phyloP scores from a whole-genome alignment of 2,329 filamentous ascomycete genomes.

The Aspergillus awamori region DNA sequence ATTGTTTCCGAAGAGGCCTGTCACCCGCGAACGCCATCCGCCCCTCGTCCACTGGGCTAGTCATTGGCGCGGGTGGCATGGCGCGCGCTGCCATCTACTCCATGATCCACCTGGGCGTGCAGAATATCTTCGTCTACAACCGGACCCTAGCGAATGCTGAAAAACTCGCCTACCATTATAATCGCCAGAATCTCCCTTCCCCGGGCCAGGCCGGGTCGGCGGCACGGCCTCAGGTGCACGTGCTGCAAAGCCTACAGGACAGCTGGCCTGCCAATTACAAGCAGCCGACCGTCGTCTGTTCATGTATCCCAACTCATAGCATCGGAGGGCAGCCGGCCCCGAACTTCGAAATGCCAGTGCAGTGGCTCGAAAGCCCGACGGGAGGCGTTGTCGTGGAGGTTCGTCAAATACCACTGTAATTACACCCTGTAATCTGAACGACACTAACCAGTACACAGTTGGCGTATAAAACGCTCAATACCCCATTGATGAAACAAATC shows the following conservation, averaged over 20 bases:
- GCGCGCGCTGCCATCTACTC: constrained; percentile 47
- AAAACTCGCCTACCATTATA: constrained; percentile 41
- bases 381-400: constrained; percentile 47
- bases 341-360: constrained; percentile 38
- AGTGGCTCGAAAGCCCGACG: constrained; percentile 44
- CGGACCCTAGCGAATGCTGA: constrained; percentile 40
- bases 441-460: constrained; percentile 26
- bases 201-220: constrained; percentile 20
- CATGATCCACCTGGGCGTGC: constrained; percentile 42
- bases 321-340: constrained; percentile 40
- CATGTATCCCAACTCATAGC: constrained; percentile 42
- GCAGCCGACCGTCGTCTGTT: constrained; percentile 43
- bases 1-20: constrained; percentile 70
- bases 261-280: constrained; percentile 38
- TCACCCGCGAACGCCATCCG: constrained; percentile 71
- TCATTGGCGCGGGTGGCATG: constrained; percentile 63
- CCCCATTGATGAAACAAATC: constrained; percentile 41
- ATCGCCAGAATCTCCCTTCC: constrained; percentile 33
- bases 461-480: constrained; percentile 45
- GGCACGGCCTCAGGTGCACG: constrained; percentile 30
- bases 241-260: constrained; percentile 33
- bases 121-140: constrained; percentile 44
- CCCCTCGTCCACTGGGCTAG: constrained; percentile 57
- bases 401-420: constrained; percentile 16
- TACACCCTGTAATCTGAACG: not conserved